These are phyloP conservation scores for Cyclotella choctawhatcheeana DNA, from an alignment of 108 stramenopile genomes.

Conservation along the genomic window DNA sequence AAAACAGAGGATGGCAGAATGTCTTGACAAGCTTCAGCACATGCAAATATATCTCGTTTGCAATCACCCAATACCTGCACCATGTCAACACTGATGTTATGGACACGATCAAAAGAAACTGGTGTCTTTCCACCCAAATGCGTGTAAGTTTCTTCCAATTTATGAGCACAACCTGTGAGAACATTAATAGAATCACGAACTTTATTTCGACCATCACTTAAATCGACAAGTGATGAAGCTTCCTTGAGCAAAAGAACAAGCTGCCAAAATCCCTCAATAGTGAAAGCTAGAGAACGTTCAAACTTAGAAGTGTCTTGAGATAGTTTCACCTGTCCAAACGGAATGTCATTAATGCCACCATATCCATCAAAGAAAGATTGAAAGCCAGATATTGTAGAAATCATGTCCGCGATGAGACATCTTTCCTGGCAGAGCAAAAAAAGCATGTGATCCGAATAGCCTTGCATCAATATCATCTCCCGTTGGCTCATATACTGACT, in stretches of 20 bases:
- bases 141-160: constrained; percentile 37
- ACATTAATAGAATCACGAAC: constrained; percentile 43
- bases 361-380: constrained; percentile 33
- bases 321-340: constrained; percentile 46
- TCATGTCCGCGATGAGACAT: constrained; percentile 43
- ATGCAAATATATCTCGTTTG: constrained; percentile 31
- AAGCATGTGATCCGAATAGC: constrained; percentile 65
- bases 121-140: constrained; percentile 29
- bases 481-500: constrained; percentile 80
- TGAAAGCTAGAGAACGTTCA: constrained; percentile 34
- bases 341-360: constrained; percentile 41
- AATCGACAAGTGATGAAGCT: constrained; percentile 33
- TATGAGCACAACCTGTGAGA: constrained; percentile 39
- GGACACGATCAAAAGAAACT: constrained; percentile 22
- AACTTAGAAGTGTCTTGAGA: constrained; percentile 24
- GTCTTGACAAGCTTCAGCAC: constrained; percentile 28
- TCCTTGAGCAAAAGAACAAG: constrained; percentile 51
- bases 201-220: constrained; percentile 20
- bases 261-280: constrained; percentile 59
- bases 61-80: constrained; percentile 8
- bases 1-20: constrained; percentile 34
- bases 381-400: constrained; percentile 33
- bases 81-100: constrained; percentile 19
- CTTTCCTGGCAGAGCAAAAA: constrained; percentile 63
- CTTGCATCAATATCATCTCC: constrained; percentile 76